Percentiles rank a stretch among this genome's conserved stretches.
Evolutionary conservation across 306 rosid genomes (phyloP).

Genomic region (Amphicarpaea edgeworthii): DNA sequence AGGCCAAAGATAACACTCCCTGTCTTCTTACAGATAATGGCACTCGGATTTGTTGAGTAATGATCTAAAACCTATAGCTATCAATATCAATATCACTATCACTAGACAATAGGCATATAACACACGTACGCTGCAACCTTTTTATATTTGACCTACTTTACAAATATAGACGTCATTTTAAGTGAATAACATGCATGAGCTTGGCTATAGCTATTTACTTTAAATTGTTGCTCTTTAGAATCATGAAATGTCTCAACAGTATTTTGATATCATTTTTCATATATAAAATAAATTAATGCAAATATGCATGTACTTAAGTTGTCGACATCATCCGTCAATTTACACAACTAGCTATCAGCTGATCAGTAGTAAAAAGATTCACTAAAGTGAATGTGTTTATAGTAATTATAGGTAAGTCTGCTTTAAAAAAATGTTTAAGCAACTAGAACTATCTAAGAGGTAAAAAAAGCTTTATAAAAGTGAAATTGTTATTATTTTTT

Average conservation of each 20-base stretch:
- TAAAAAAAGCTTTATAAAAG: neutral
- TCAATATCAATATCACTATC: neutral
- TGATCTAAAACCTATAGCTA: conserved; percentile 16
- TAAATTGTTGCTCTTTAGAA: neutral
- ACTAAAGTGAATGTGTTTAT: neutral
- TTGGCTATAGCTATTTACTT: neutral
- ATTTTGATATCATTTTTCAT: neutral
- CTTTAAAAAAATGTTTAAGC: neutral
- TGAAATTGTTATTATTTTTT: neutral
- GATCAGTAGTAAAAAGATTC: neutral
- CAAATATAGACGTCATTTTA: neutral
- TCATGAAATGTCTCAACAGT: neutral
- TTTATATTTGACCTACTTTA: neutral
- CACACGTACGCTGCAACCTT: neutral
- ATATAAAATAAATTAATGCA: neutral
- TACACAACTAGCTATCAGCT: neutral
- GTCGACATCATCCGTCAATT: neutral
- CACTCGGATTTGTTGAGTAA: conserved; percentile 76
- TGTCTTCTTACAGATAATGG: conserved; percentile 63
- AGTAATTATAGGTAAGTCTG: neutral
- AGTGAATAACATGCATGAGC: neutral
- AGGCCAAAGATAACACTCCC: conserved; percentile 77
- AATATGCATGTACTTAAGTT: neutral
- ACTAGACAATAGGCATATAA: neutral
- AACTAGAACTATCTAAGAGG: neutral